Conservation (phyloP, 495 filamentous ascomycete genomes). For the Daldinia childiae region DNA sequence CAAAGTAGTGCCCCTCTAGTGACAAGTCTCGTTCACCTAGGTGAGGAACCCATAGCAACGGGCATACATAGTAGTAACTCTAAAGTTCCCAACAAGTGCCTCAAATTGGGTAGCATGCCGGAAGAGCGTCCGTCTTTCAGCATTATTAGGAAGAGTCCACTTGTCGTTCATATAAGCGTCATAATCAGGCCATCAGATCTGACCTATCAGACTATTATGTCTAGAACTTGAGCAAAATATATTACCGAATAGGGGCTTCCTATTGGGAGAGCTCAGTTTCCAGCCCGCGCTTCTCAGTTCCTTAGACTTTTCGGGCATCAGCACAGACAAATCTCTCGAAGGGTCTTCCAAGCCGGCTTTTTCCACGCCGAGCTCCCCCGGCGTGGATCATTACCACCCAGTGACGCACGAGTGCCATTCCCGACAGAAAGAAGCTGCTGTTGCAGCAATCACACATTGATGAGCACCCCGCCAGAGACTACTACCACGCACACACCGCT, state of each 20-base stretch:
- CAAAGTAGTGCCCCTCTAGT: neutral
- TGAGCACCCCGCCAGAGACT: constrained; percentile 13
- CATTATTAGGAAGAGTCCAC: neutral
- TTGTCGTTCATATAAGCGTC: neutral
- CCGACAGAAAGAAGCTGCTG: constrained; percentile 16
- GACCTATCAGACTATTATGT: neutral
- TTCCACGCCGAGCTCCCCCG: constrained; percentile 20
- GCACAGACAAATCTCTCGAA: constrained; percentile 11
- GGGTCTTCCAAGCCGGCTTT: constrained; percentile 3
- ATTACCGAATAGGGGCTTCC: neutral
- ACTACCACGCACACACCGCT: constrained; percentile 7
- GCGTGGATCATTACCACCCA: constrained; percentile 13
- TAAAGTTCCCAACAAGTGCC: neutral
- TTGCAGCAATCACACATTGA: constrained; percentile 24
- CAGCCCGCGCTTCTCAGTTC: neutral
- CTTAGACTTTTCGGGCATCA: constrained; percentile 2
- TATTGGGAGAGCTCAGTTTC: neutral
- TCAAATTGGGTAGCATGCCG: neutral
- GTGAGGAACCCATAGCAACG: neutral
- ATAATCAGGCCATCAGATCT: constrained; percentile 2
- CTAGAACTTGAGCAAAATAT: neutral
- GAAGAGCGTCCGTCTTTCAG: neutral
- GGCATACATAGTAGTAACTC: neutral
- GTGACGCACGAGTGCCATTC: constrained; percentile 29
- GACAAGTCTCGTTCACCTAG: neutral